Evolutionary conservation across 495 filamentous ascomycete genomes (phyloP), one percentile per base, ranked within the genome.

Genomic region (Viridothelium virens): DNA sequence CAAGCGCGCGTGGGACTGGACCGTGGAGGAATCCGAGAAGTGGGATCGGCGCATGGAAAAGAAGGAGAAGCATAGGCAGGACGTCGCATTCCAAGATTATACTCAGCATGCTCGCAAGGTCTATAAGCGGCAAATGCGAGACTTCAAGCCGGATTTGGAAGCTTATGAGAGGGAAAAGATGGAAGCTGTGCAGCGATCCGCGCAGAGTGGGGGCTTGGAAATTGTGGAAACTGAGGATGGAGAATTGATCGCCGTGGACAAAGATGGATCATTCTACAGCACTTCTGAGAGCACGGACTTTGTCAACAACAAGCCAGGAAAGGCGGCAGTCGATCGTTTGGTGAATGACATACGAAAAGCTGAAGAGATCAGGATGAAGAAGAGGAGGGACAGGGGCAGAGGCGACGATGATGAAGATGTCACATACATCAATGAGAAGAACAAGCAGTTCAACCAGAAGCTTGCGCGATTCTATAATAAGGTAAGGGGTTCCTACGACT

Each of bases 361-460:
- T 3, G 94, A 97, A 79, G 92, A 96, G 70, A 79, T 84, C 38
- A 79, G 91, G 44, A 76, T 96, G 77, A 90, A 89, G 83, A 92
- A 94, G 80, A 84, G 90, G 69, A 87, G 84, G 74, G 90, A 92
- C 66, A 83, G 91, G 65, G 77, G 78, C 33, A 85, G 83, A 76
- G 86, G 84, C 14, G 84, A 90, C 69, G 89, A 90, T 33, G 86
- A 83, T 41, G 85, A 84, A 36, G 94, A 98, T 75, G 90, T 97
- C 67, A 97, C 95, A 10, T 97, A 95, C 78, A 98, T 98, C 83
- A 98, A 98, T 77, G 91, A 96, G 77, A 97, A 97, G 88, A 96
- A 96, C 81, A 96, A 96, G 65, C 91, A 96, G 80, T 97, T 98
- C 80, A 98, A 98, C 84, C 88, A 94, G 79, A 97, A 97, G 79